These are phyloP conservation scores for Microcera coccophila DNA, from an alignment of 2,329 filamentous ascomycete genomes.

Conservation along the genomic window DNA sequence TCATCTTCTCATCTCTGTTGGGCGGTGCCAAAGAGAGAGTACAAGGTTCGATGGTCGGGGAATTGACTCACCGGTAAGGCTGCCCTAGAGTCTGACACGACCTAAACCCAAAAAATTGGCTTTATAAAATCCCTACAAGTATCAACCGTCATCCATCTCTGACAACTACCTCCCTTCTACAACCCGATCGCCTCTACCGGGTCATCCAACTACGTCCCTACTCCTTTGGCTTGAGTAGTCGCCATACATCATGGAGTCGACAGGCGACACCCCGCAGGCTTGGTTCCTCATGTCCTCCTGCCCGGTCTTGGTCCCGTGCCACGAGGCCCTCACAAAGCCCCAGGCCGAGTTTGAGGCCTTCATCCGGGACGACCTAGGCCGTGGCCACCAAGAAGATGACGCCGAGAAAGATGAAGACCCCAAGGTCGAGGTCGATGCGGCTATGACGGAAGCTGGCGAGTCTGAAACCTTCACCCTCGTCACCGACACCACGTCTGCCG, in stretches of 20 bases:
- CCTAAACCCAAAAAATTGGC: neutral
- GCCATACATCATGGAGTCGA: conserved; percentile 18
- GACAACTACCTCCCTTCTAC: neutral
- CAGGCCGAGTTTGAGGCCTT: conserved; percentile 33
- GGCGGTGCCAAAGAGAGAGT: neutral
- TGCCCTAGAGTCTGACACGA: neutral
- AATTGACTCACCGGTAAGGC: neutral
- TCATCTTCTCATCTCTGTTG: neutral
- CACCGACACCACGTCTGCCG: conserved; percentile 23
- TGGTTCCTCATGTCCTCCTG: conserved; percentile 40
- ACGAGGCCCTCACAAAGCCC: conserved; percentile 33
- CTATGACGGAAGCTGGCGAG: conserved; percentile 13
- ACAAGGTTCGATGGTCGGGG: neutral
- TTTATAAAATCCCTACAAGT: conserved; percentile 4
- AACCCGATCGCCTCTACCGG: neutral
- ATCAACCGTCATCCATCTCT: neutral
- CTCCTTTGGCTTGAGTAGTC: neutral
- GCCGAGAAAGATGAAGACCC: neutral
- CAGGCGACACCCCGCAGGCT: conserved; percentile 18
- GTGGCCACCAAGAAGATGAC: conserved; percentile 6
- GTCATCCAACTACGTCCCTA: neutral
- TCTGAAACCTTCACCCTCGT: conserved; percentile 28
- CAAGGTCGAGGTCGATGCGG: conserved; percentile 1
- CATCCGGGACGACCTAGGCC: conserved; percentile 25
- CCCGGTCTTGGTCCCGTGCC: conserved; percentile 37